Conservation (phyloP, 2,329 filamentous ascomycete species). For the Trichoderma citrinoviride region DNA sequence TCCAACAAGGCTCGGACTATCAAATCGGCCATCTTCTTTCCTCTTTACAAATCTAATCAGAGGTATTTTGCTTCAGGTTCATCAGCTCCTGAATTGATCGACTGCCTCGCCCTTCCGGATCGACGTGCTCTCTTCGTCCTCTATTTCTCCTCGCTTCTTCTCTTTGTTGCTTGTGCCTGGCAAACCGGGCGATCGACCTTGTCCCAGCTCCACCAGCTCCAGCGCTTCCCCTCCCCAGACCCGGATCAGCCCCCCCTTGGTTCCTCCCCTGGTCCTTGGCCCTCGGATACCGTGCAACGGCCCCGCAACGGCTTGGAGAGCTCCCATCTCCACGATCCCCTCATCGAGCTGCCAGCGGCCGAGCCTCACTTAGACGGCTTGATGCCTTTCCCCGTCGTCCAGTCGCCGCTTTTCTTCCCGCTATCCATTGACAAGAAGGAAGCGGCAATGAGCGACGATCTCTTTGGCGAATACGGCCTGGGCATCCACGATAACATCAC, state of each 20-base stretch:
- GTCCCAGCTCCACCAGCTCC: constrained; percentile 16
- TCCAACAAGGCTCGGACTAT: neutral
- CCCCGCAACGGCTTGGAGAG: constrained; percentile 16
- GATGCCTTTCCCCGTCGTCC: neutral
- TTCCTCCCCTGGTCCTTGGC: neutral
- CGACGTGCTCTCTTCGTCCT: neutral
- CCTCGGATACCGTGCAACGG: constrained; percentile 9
- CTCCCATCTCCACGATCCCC: neutral
- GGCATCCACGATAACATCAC: constrained; percentile 17
- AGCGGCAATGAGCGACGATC: constrained; percentile 12
- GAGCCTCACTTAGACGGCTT: neutral
- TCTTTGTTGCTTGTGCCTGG: neutral
- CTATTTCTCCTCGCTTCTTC: neutral
- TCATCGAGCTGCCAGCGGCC: neutral
- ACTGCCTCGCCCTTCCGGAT: neutral
- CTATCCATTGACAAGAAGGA: neutral
- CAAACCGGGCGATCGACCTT: constrained; percentile 1
- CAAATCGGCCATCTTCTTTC: neutral
- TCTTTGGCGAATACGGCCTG: constrained; percentile 14
- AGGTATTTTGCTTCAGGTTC: neutral
- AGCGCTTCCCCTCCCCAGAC: constrained; percentile 2
- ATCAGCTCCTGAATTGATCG: neutral
- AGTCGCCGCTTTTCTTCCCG: neutral
- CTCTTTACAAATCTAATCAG: neutral
- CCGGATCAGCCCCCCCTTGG: neutral